Base-by-base conservation (phyloP, 139 green algal genomes). In the Yamagishiella unicocca region DNA sequence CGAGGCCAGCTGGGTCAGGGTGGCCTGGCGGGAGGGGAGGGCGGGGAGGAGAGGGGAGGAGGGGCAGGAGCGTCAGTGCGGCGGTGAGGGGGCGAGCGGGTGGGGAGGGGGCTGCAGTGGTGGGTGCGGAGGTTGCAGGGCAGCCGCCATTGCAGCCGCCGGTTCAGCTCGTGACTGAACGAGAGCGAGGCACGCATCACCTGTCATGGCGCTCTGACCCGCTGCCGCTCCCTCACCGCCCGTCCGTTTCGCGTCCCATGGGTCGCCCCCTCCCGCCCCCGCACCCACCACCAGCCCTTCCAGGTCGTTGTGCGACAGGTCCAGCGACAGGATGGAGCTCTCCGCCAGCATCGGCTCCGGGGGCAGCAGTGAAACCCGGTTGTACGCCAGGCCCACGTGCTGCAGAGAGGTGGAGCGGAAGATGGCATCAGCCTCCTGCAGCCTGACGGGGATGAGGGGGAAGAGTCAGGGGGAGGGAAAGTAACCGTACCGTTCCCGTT, bases 261-360 rank as follows among this genome's bases (percentile, higher is more conserved):
- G n/a, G n/a, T n/a, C 55, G 29, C 62, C 29, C 62, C 62, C 27
- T 17, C 62, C 7, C 62, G 29, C n/a, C 42, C 9, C 70, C 25
- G 33, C 31, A 74, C 79, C 40, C 79, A 85, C 79, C 79, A 33
- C 12, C 2, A 85, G 79, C 1, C 79, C 79, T 61, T 85, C 79
- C 61, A 85, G 43, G 42, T 85, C 61, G 62, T 85, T 85, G 31
- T 85, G 79, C 61, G 79, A 70, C n/a, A 85, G 29, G 79, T 85
- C 79, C 79, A 85, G 40, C 4, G 40, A 64, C 29, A 85, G 40
- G 40, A 85, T 40, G 61, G 29, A 42, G 27, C 55, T 45, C 25
- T 6, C 38, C 19, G 40, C 2, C 78, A 85, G 79, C 61, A 58
- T 25, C 58, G 42, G 40, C 37, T 45, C 42, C 21, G 79, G 25